A percentile compares a stretch with the other conserved stretches of the same genome.
These are phyloP conservation scores for Euphorbia schlechtendalii DNA, from an alignment of 441 rosid species.

Conservation along the genomic window DNA sequence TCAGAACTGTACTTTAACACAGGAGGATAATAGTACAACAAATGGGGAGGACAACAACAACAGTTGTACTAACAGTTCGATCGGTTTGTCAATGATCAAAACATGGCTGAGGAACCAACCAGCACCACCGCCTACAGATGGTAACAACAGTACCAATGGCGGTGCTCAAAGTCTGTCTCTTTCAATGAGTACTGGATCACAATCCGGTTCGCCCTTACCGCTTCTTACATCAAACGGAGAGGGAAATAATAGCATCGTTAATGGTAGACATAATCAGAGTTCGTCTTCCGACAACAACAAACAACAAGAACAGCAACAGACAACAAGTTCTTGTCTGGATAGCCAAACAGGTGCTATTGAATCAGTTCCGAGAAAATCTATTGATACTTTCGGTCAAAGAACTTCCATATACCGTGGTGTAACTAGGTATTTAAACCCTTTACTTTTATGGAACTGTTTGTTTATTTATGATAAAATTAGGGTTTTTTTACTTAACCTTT, in stretches of 20 bases:
- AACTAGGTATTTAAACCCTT: constrained; percentile 43
- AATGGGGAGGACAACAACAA: constrained; percentile 26
- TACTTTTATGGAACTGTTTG: no score
- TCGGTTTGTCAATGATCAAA: constrained; percentile 79
- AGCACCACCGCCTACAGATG: constrained; percentile 26
- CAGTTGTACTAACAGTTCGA: constrained; percentile 25
- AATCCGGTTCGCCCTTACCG: constrained; percentile 26
- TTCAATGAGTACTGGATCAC: constrained; percentile 54
- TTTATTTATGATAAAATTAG: constrained; percentile 2
- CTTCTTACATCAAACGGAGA: constrained; percentile 27
- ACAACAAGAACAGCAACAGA: neutral
- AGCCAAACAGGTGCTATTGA: constrained; percentile 30
- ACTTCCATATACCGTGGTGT: constrained; percentile 97
- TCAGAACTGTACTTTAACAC: constrained; percentile 24
- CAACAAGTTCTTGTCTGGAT: neutral
- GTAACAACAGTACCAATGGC: constrained; percentile 15
- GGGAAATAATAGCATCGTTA: constrained; percentile 10
- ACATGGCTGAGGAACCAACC: constrained; percentile 72
- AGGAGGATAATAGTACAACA: constrained; percentile 10
- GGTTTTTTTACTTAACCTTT: constrained; percentile 1
- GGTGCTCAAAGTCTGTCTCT: constrained; percentile 54
- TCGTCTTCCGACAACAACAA: constrained; percentile 31
- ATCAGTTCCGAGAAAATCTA: constrained; percentile 48
- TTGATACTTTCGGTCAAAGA: constrained; percentile 80
- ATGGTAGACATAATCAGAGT: constrained; percentile 24